Conservation (phyloP, 345 rosid species). For the Salix dunnii region DNA sequence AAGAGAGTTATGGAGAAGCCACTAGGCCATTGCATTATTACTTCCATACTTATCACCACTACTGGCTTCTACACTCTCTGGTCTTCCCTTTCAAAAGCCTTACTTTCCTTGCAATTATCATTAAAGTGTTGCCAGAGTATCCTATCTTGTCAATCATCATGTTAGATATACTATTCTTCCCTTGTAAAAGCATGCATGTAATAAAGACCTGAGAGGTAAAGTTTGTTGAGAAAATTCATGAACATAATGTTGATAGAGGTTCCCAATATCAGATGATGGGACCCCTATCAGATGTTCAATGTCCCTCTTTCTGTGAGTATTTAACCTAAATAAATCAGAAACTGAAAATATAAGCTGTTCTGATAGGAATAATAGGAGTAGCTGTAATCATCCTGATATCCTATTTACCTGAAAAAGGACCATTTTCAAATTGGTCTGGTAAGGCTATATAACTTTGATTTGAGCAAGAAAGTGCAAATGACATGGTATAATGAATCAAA, state of each 20-base stretch:
- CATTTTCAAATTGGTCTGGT: background rate
- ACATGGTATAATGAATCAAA: background rate
- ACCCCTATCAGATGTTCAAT: background rate
- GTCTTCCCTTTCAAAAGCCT: background rate
- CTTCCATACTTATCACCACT: background rate
- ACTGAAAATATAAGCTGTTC: background rate
- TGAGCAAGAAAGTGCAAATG: background rate
- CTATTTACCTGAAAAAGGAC: background rate
- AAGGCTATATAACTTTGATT: background rate
- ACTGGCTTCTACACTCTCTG: background rate
- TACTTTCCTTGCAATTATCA: constrained; percentile 12
- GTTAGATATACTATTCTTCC: background rate
- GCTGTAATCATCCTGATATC: background rate
- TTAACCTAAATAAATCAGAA: background rate
- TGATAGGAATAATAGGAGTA: background rate
- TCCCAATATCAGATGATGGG: background rate
- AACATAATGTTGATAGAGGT: background rate
- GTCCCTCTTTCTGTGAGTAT: background rate
- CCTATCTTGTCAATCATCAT: constrained; percentile 11
- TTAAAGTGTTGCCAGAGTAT: constrained; percentile 10
- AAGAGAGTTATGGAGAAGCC: constrained; percentile 5
- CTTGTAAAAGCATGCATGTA: background rate
- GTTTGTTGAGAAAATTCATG: background rate
- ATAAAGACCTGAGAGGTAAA: constrained; percentile 1
- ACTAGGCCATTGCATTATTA: constrained; percentile 3